Conservation (phyloP, 1,139 yeast genomes). For the Kazachstania sp. region DNA sequence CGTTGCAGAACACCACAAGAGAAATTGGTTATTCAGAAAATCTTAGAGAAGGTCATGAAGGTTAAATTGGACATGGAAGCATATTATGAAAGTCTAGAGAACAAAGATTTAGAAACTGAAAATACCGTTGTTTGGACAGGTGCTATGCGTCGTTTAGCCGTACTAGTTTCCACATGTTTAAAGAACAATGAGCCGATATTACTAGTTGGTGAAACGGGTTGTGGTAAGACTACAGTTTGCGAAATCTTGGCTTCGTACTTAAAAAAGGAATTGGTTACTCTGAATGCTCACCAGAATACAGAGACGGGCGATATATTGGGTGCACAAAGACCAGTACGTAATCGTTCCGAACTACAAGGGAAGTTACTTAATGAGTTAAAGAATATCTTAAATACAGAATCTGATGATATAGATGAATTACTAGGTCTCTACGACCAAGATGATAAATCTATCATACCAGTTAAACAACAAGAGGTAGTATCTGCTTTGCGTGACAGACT, state of each 20-base stretch:
- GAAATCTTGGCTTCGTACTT: constrained; percentile 64
- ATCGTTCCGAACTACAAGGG: constrained; percentile 53
- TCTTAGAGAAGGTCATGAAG: constrained; percentile 80
- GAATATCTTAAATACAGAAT: constrained; percentile 26
- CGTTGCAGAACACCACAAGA: constrained; percentile 80
- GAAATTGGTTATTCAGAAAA: constrained; percentile 59
- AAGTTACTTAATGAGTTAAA: constrained; percentile 35
- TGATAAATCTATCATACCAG: constrained; percentile 22
- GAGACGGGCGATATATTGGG: constrained; percentile 97
- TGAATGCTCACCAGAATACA: constrained; percentile 95
- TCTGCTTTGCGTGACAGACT: constrained; percentile 35
- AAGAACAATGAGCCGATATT: constrained; percentile 80
- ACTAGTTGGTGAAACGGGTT: constrained; percentile 96
- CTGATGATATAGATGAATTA: constrained; percentile 34
- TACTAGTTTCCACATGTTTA: constrained; percentile 68
- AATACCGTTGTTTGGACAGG: constrained; percentile 78
- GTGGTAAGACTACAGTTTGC: constrained; percentile 96
- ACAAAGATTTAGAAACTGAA: constrained; percentile 29
- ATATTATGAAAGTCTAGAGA: constrained; percentile 38
- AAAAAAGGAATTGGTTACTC: constrained; percentile 51
- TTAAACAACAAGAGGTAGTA: constrained; percentile 24
- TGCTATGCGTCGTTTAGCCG: constrained; percentile 82
- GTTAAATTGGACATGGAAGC: constrained; percentile 67
- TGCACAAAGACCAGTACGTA: constrained; percentile 90
- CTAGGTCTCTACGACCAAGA: constrained; percentile 33